Evolutionary conservation across 192 early-diverging fungal genomes (phyloP).

Genomic region (Dissophora ornata): DNA sequence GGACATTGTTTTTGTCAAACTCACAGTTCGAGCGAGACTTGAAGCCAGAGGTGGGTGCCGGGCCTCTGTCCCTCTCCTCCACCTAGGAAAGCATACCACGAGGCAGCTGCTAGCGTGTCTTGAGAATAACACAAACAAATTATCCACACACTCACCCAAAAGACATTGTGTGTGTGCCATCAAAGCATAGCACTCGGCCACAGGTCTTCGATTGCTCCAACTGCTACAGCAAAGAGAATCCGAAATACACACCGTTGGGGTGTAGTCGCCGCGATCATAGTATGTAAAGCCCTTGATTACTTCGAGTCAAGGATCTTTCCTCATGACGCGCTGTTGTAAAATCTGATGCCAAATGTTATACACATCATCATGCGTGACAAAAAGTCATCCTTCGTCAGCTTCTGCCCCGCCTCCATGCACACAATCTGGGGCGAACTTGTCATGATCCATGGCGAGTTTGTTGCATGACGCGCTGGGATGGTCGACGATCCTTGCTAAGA

Average conservation of each 20-base stretch:
- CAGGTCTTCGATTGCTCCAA: background rate
- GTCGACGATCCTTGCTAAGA: slow-evolving; percentile 6
- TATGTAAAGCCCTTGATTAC: background rate
- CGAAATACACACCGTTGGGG: background rate
- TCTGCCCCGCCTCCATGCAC: background rate
- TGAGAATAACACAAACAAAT: background rate
- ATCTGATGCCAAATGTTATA: slow-evolving; percentile 22
- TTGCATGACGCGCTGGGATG: slow-evolving; percentile 4
- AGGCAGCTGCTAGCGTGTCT: background rate
- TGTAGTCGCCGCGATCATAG: slow-evolving; percentile 1
- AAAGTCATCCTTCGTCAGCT: slow-evolving; percentile 12
- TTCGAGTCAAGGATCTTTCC: slow-evolving; percentile 15
- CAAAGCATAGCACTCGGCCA: slow-evolving; percentile 12
- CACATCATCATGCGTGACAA: slow-evolving; percentile 33
- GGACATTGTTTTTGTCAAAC: too few relatives aligned
- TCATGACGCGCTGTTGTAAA: background rate
- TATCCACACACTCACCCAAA: slow-evolving; percentile 15
- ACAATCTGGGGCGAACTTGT: slow-evolving; percentile 4
- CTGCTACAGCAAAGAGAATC: slow-evolving; percentile 13
- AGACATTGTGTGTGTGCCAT: slow-evolving; percentile 20
- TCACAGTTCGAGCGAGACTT: too few relatives aligned
- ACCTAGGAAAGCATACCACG: too few relatives aligned
- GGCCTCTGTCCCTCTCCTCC: too few relatives aligned
- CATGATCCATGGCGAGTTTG: slow-evolving; percentile 21
- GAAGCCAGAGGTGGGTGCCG: too few relatives aligned